These are phyloP conservation scores for Salmacisia buchloeana DNA, from an alignment of 1,284 basidiomycete genomes.

Conservation along the genomic window DNA sequence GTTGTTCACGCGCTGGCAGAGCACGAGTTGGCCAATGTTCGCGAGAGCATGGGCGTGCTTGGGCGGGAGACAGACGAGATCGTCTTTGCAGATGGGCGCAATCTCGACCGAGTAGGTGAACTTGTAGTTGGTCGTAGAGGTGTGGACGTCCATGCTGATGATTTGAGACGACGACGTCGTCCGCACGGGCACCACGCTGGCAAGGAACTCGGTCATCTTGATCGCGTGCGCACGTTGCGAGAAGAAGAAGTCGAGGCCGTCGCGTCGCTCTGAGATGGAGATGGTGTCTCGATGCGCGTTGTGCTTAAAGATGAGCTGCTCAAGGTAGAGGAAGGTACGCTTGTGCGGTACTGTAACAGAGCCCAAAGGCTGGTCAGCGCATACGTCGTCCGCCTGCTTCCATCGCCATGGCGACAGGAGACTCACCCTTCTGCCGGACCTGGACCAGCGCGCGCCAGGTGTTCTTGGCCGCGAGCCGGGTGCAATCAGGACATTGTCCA, in stretches of 20 bases:
- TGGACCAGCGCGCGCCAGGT: constrained; percentile 97
- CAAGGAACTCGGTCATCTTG: constrained; percentile 95
- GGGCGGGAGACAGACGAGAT: constrained; percentile 80
- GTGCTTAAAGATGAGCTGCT: constrained; percentile 95
- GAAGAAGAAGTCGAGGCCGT: constrained; percentile 97
- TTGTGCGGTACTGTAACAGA: constrained; percentile 61
- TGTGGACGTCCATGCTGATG: constrained; percentile 85
- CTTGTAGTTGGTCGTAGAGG: constrained; percentile 89
- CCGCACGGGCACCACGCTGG: constrained; percentile 76
- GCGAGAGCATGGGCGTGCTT: constrained; percentile 74
- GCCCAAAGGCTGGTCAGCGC: neutral
- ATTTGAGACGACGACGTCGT: constrained; percentile 89
- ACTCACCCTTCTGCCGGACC: constrained; percentile 88
- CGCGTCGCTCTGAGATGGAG: constrained; percentile 82
- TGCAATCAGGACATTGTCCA: constrained; percentile 90
- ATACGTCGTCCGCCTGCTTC: neutral
- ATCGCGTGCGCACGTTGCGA: constrained; percentile 80
- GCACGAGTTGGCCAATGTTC: constrained; percentile 78
- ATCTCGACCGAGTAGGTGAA: constrained; percentile 98
- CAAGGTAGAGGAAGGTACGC: constrained; percentile 93
- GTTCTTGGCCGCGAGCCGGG: constrained; percentile 91
- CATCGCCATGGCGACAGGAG: neutral
- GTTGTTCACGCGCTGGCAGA: constrained; percentile 87
- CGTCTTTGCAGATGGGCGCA: constrained; percentile 93
- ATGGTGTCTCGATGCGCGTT: constrained; percentile 95